These are phyloP conservation scores for Trichoderma sp. DNA, from an alignment of 2,329 filamentous ascomycete species.

Conservation along the genomic window DNA sequence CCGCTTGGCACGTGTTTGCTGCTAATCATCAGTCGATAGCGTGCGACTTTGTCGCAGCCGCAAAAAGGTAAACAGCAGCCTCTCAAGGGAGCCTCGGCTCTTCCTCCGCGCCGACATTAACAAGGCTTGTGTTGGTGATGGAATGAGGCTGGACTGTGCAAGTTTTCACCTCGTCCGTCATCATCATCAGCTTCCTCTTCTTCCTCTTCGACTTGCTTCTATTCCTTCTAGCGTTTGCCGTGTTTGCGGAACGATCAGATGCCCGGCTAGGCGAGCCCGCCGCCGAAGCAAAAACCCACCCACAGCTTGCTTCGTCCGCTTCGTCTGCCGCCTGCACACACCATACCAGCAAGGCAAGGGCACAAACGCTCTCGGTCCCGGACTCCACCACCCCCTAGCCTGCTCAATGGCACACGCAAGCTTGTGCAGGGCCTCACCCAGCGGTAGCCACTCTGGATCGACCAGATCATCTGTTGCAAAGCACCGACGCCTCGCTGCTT, in stretches of 20 bases:
- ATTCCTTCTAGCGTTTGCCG: slow-evolving; percentile 8
- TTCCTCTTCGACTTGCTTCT: neutral
- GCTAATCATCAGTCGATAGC: slow-evolving; percentile 1
- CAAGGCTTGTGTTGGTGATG: neutral
- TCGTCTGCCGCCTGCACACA: slow-evolving; percentile 3
- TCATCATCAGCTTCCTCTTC: neutral
- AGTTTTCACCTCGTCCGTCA: neutral
- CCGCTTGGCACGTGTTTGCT: slow-evolving; percentile 7
- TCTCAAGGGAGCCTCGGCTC: too few relatives aligned
- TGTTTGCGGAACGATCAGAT: slow-evolving; percentile 4
- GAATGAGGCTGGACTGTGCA: neutral
- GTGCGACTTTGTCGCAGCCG: neutral
- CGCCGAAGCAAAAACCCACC: slow-evolving; percentile 1
- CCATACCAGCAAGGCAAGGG: neutral
- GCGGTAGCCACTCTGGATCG: slow-evolving; percentile 16
- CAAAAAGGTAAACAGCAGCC: too few relatives aligned
- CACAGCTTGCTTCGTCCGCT: neutral
- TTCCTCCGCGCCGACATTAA: too few relatives aligned
- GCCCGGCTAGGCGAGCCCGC: slow-evolving; percentile 13
- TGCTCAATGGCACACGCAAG: slow-evolving; percentile 22
- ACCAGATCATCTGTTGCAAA: slow-evolving; percentile 12
- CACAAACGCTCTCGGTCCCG: slow-evolving; percentile 9
- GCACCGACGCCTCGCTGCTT: neutral
- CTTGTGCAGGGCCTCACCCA: slow-evolving; percentile 10
- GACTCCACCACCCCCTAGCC: slow-evolving; percentile 20